Conservation (phyloP, 2,329 filamentous ascomycete genomes). For the Alternaria sp. region DNA sequence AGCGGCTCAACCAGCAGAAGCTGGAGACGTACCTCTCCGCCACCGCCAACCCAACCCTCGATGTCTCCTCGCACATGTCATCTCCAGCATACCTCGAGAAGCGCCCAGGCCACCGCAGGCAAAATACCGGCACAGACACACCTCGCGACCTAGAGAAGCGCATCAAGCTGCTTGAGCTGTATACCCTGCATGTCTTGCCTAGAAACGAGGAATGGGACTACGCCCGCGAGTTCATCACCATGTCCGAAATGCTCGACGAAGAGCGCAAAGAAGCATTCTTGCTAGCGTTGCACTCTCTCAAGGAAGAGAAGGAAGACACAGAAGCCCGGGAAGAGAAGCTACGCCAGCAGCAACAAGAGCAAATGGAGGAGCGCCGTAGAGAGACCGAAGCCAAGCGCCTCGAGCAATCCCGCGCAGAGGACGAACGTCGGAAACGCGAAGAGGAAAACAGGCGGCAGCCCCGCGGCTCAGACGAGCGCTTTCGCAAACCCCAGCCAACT, state of each 20-base stretch:
- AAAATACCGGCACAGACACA: conserved; percentile 74
- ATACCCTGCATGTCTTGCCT: conserved; percentile 92
- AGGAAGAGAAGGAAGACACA: conserved; percentile 82
- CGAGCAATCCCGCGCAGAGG: conserved; percentile 55
- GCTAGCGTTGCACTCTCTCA: conserved; percentile 82
- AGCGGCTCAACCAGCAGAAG: conserved; percentile 83
- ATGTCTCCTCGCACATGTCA: conserved; percentile 72
- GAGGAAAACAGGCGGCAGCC: conserved; percentile 49
- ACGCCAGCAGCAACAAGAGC: conserved; percentile 67
- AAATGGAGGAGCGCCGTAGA: conserved; percentile 60
- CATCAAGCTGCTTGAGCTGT: conserved; percentile 93
- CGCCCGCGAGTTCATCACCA: conserved; percentile 86
- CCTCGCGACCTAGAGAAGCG: conserved; percentile 84
- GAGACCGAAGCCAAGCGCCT: conserved; percentile 49
- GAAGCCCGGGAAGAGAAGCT: conserved; percentile 70
- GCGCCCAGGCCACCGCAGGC: conserved; percentile 40
- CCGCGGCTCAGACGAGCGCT: conserved; percentile 43
- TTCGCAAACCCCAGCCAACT: conserved; percentile 34
- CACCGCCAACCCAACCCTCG: conserved; percentile 75
- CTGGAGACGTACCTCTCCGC: conserved; percentile 90
- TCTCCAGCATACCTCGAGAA: conserved; percentile 49
- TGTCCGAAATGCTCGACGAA: conserved; percentile 88
- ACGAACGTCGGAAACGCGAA: conserved; percentile 52
- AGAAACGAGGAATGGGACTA: conserved; percentile 97
- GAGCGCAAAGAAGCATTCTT: conserved; percentile 90